phyloP scores from a whole-genome alignment of 139 green algal species.

The Tetratostichococcus sp. region DNA sequence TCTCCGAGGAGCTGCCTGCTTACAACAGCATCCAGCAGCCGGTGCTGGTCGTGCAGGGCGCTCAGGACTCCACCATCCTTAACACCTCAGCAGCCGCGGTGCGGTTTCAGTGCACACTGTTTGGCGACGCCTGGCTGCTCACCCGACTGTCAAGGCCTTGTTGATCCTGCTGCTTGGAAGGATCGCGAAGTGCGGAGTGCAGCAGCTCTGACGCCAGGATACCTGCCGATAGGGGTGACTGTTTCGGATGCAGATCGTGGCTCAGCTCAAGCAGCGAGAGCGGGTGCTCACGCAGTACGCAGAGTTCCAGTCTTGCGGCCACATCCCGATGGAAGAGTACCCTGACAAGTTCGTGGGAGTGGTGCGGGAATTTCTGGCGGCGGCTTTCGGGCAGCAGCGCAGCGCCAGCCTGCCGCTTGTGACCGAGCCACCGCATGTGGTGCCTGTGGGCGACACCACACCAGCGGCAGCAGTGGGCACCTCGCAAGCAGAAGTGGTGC shows the following conservation, averaged over 20 bases:
- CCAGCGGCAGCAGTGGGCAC: not conserved
- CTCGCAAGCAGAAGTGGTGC: not conserved
- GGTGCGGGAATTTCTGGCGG: not conserved
- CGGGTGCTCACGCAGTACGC: not conserved
- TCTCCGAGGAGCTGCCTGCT: slow-evolving; percentile 9
- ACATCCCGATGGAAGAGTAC: slow-evolving; percentile 12
- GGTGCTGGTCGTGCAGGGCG: slow-evolving; percentile 17
- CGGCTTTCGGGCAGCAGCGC: no score
- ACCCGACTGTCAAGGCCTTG: no score
- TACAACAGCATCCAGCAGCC: slow-evolving; percentile 21
- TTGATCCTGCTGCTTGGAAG: no score
- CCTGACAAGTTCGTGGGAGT: not conserved
- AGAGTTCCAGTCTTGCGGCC: not conserved
- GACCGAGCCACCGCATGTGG: not conserved
- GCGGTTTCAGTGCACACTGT: no score
- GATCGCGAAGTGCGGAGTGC: no score
- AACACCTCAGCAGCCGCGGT: not conserved
- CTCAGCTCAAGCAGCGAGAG: not conserved
- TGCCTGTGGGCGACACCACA: not conserved
- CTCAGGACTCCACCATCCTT: not conserved
- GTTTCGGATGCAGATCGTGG: not conserved
- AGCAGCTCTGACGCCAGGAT: no score
- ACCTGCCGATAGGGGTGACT: no score
- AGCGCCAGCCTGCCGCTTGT: no score
- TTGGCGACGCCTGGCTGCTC: no score